Percentiles rank a stretch among this genome's conserved stretches.
Evolutionary conservation across 164 flowering plant genomes (phyloP).

Genomic region (Warburgia ugandensis): DNA sequence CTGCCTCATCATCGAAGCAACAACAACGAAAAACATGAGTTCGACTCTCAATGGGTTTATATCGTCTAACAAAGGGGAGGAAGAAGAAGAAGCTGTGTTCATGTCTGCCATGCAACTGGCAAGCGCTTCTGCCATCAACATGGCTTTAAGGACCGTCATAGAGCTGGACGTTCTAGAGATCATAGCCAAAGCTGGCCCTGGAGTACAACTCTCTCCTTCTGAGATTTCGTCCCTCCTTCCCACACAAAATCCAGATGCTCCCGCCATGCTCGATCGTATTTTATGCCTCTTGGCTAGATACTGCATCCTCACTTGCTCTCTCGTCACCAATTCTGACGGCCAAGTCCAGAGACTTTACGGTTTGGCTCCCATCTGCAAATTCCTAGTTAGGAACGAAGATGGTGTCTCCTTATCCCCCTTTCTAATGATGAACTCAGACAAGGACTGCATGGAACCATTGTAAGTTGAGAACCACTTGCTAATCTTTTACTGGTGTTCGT

Average conservation of each 20-base stretch:
- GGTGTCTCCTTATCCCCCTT: constrained; percentile 67
- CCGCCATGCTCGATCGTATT: constrained; percentile 64
- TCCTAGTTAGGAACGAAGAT: constrained; percentile 55
- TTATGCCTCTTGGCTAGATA: constrained; percentile 57
- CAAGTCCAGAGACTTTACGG: constrained; percentile 37
- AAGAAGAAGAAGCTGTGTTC: too few species aligned
- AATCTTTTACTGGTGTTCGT: too few species aligned
- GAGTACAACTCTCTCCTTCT: constrained; percentile 35
- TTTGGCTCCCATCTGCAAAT: constrained; percentile 65
- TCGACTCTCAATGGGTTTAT: too few species aligned
- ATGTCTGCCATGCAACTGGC: constrained; percentile 52
- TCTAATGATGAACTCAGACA: constrained; percentile 71
- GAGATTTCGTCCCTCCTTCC: constrained; percentile 57
- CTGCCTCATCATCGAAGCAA: too few species aligned
- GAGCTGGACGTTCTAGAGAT: constrained; percentile 66
- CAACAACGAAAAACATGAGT: too few species aligned
- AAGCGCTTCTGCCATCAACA: constrained; percentile 48
- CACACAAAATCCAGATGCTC: constrained; percentile 51
- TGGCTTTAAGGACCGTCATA: constrained; percentile 58
- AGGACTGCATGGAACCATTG: constrained; percentile 90
- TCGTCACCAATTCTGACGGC: constrained; percentile 12
- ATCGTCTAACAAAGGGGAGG: too few species aligned
- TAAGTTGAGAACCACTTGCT: constrained; percentile 27
- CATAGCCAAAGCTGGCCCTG: constrained; percentile 49
- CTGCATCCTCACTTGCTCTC: constrained; percentile 41